phyloP scores from a whole-genome alignment of 768 basidiomycete species.

The Xerocomellus intermedius region DNA sequence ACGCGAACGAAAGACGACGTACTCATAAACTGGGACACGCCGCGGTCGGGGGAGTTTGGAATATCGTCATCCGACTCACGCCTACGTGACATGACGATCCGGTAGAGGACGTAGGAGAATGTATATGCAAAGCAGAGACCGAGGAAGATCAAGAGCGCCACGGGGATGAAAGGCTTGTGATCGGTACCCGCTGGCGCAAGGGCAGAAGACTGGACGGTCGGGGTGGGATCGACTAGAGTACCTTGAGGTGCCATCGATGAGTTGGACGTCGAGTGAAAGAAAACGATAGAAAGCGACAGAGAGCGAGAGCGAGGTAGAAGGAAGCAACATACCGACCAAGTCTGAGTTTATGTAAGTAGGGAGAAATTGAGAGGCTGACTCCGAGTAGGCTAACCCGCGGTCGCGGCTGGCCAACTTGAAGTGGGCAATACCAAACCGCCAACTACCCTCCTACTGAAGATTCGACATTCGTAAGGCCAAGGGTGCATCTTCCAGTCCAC shows the following conservation, averaged over 20 bases:
- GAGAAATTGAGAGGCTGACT: conserved; percentile 22
- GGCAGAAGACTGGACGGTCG: conserved; percentile 3
- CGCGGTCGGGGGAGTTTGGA: conserved; percentile 22
- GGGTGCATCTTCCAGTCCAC: not conserved
- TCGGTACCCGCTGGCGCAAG: not conserved
- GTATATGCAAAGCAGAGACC: conserved; percentile 28
- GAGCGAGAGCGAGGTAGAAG: conserved; percentile 11
- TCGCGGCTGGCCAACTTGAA: conserved; percentile 8
- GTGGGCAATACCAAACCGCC: not conserved
- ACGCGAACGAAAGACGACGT: not conserved
- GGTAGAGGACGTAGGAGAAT: conserved; percentile 28
- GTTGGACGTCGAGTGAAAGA: conserved; percentile 1
- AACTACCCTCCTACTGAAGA: not conserved
- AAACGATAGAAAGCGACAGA: conserved; percentile 10
- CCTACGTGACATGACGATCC: conserved; percentile 20
- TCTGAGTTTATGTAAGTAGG: conserved; percentile 9
- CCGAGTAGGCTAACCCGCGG: not conserved
- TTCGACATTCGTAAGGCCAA: not conserved
- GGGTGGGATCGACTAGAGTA: not conserved
- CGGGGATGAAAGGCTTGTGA: conserved; percentile 16
- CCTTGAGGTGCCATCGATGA: conserved; percentile 26
- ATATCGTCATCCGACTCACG: conserved; percentile 8
- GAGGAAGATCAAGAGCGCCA: conserved; percentile 21
- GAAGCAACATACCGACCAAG: conserved; percentile 3
- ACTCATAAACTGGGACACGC: conserved; percentile 31